A percentile compares a stretch with the other conserved stretches of the same genome.
Conservation (phyloP, 805 yeast genomes). For the Kodamaea hsintzibuensis region DNA sequence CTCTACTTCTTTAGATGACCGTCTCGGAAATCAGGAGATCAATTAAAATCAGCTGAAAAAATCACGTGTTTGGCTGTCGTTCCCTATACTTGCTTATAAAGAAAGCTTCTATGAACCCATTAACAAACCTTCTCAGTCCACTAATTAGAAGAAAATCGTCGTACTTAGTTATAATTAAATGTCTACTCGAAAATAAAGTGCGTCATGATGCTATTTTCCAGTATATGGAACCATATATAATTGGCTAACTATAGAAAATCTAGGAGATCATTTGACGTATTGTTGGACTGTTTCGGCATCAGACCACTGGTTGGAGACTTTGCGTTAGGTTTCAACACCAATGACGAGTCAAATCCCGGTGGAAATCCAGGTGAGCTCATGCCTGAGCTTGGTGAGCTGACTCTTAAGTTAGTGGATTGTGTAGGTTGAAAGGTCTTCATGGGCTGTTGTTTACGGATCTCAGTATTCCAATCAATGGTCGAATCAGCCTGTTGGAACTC, state of each 20-base stretch:
- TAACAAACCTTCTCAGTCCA: too few relatives aligned
- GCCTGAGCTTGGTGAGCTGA: conserved; percentile 4
- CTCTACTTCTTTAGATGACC: neutral
- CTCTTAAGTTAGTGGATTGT: neutral
- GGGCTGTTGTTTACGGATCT: conserved; percentile 7
- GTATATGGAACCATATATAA: too few relatives aligned
- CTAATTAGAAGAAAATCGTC: too few relatives aligned
- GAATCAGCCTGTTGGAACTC: conserved; percentile 24
- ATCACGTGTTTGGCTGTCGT: neutral
- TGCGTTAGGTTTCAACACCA: conserved; percentile 9
- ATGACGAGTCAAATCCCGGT: conserved; percentile 29
- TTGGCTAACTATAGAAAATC: conserved; percentile 1
- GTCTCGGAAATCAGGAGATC: neutral
- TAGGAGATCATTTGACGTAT: conserved; percentile 3
- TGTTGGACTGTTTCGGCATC: neutral
- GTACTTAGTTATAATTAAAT: too few relatives aligned
- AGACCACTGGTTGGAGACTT: conserved; percentile 4
- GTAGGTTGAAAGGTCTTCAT: conserved; percentile 7
- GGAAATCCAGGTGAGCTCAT: conserved; percentile 22
- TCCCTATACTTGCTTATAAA: too few relatives aligned
- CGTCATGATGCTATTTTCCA: too few relatives aligned
- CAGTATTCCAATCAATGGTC: conserved; percentile 19
- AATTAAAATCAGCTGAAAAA: neutral
- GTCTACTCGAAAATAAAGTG: too few relatives aligned
- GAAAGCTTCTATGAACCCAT: too few relatives aligned